A percentile compares a stretch with the other conserved stretches of the same genome.
Conservation (phyloP, 192 early-diverging fungal species). For the Tieghemiomyces parasiticus region DNA sequence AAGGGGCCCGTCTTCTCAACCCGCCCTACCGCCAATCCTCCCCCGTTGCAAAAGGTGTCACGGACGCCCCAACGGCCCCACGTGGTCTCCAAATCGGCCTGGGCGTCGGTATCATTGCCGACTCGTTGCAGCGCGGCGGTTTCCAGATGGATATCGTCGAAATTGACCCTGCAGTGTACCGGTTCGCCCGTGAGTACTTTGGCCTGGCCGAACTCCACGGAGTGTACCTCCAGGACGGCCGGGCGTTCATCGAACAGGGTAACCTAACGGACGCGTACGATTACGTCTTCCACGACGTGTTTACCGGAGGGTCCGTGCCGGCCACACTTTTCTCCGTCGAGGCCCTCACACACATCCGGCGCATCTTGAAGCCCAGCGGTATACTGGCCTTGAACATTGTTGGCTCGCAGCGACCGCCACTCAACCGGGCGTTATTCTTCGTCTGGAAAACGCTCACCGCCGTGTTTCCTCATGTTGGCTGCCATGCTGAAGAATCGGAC, state of each 20-base stretch:
- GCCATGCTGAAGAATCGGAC: constrained; percentile 40
- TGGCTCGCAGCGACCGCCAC: constrained; percentile 32
- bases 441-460: constrained; percentile 45
- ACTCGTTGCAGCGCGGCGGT: constrained; percentile 38
- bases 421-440: constrained; percentile 35
- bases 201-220: constrained; percentile 32
- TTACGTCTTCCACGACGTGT: constrained; percentile 86
- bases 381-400: constrained; percentile 81
- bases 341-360: constrained; percentile 40
- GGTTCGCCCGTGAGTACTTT: constrained; percentile 55
- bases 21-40: constrained; percentile 12
- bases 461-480: constrained; percentile 49
- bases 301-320: constrained; percentile 75
- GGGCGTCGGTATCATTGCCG: constrained; percentile 65
- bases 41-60: constrained; percentile 11
- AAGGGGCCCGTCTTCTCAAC: constrained; percentile 45
- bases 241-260: constrained; percentile 48
- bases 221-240: constrained; percentile 57
- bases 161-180: constrained; percentile 60
- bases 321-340: constrained; percentile 56
- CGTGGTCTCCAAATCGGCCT: constrained; percentile 48
- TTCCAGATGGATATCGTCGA: constrained; percentile 69
- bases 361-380: constrained; percentile 58
- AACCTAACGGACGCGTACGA: constrained; percentile 42
- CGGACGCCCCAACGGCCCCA: neutral